Base-by-base conservation (phyloP, 768 basidiomycete species). In the Leccinum pellstonianum region DNA sequence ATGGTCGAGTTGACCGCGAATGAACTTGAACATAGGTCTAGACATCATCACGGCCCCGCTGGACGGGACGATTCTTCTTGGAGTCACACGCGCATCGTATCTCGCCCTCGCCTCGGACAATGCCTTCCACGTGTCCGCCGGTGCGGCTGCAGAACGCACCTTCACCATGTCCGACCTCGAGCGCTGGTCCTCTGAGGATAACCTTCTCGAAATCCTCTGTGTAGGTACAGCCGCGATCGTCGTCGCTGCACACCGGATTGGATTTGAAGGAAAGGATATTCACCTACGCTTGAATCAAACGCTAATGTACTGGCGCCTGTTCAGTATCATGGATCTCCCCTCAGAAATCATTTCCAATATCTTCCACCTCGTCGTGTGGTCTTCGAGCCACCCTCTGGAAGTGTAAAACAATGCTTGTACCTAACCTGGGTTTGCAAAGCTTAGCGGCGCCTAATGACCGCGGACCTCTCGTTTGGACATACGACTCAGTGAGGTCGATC, bases 31-130 rank as follows among this genome's bases (percentile, higher is more conserved):
- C 17, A 51, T 35, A 50, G 57, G 78, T n/a, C 72, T 85, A 59
- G 93, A 98, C 71, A 80, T 97, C 55, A 80, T 93, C 62, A 97
- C 96, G 1, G 91, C 95, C 2, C 90, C 93, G 14, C 77, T 97
- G 60, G 93, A 91, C 70, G 94, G 95, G 53, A 89, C 92, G 75
- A 93, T 98, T 67, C 84, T 98, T 2, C 94, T 95, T 2, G 93
- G 95, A 49, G 86, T 98, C 25, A 97, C 95, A 7, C 86, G 95
- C 62, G 89, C 90, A 67, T 94, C 92, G 27, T 86, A 91, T 47
- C 82, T 97, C 41, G 67, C 79, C 0, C 86, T 98, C 48, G 83
- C 85, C 4, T 76, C 83, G 15, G 86, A 85, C 9, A 91, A 92
- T 63, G 76, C 78, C 0, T 81, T 80, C 52, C 79, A 19, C 43